A percentile compares a stretch with the other conserved stretches of the same genome.
These are phyloP conservation scores for Maudiozyma turicensis DNA, from an alignment of 805 yeast species.

Conservation along the genomic window DNA sequence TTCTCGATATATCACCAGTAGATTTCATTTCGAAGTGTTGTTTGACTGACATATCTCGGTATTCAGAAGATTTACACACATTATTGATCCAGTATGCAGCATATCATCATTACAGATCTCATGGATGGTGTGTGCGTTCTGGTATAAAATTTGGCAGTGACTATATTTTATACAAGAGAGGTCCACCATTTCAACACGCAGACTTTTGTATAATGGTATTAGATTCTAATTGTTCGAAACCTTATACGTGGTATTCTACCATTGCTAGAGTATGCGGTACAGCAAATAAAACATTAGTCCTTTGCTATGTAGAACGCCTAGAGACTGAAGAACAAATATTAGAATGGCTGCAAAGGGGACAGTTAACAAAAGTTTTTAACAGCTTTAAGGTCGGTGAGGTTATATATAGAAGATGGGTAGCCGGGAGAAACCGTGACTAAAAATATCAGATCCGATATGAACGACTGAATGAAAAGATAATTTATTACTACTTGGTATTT, in stretches of 20 bases:
- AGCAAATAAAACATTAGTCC: conserved; percentile 68
- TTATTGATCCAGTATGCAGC: conserved; percentile 55
- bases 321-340: conserved; percentile 22
- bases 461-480: too few relatives aligned
- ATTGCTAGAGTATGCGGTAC: conserved; percentile 75
- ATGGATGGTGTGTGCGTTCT: conserved; percentile 90
- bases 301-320: conserved; percentile 58
- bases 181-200: conserved; percentile 95
- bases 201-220: conserved; percentile 55
- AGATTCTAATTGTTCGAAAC: conserved; percentile 21
- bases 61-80: conserved; percentile 21
- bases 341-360: conserved; percentile 14
- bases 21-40: conserved; percentile 3
- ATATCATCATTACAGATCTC: conserved; percentile 78
- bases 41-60: not conserved
- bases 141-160: conserved; percentile 94
- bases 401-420: conserved; percentile 73
- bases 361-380: conserved; percentile 27
- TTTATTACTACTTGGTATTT: too few relatives aligned
- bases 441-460: too few relatives aligned
- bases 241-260: conserved; percentile 57
- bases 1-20: conserved; percentile 29
- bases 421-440: conserved; percentile 66
- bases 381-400: conserved; percentile 51
- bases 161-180: conserved; percentile 69